phyloP scores from a whole-genome alignment of 345 rosid species.

The Orychophragmus violaceus region DNA sequence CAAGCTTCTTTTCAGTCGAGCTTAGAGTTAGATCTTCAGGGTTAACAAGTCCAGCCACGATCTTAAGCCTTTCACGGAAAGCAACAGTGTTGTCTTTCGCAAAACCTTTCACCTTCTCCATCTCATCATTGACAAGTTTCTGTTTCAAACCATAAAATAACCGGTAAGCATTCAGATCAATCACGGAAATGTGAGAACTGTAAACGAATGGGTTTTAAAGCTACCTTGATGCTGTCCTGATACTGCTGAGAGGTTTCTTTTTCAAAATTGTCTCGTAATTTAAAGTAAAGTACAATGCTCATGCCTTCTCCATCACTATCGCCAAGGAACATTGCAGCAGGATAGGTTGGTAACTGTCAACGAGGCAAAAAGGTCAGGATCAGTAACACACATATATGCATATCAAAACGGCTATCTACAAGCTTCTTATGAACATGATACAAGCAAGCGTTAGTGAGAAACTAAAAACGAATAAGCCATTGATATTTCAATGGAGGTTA shows the following conservation, averaged over 20 bases:
- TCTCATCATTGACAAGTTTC: slow-evolving; percentile 81
- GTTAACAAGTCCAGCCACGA: slow-evolving; percentile 73
- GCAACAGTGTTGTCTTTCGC: slow-evolving; percentile 66
- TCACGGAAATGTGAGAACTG: not conserved
- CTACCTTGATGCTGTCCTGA: slow-evolving; percentile 72
- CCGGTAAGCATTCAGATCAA: not conserved
- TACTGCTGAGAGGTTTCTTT: slow-evolving; percentile 53
- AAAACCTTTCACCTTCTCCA: slow-evolving; percentile 83
- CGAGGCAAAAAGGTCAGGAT: not conserved
- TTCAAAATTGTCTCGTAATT: slow-evolving; percentile 56
- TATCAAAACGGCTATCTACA: not conserved
- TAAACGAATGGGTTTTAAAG: not conserved
- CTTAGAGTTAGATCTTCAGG: slow-evolving; percentile 74
- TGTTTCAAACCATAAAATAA: slow-evolving; percentile 9
- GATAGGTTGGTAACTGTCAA: slow-evolving; percentile 86
- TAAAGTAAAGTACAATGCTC: slow-evolving; percentile 86
- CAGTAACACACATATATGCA: not conserved
- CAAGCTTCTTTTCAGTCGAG: slow-evolving; percentile 79
- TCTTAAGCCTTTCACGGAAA: slow-evolving; percentile 87
- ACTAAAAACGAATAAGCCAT: not conserved
- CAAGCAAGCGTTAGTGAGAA: not conserved
- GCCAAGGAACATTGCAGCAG: slow-evolving; percentile 82
- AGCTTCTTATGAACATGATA: not conserved
- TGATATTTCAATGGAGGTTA: slow-evolving; percentile 18
- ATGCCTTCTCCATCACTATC: slow-evolving; percentile 91